These are phyloP conservation scores for Auricularia sp. DNA, from an alignment of 768 basidiomycete genomes.

Conservation along the genomic window DNA sequence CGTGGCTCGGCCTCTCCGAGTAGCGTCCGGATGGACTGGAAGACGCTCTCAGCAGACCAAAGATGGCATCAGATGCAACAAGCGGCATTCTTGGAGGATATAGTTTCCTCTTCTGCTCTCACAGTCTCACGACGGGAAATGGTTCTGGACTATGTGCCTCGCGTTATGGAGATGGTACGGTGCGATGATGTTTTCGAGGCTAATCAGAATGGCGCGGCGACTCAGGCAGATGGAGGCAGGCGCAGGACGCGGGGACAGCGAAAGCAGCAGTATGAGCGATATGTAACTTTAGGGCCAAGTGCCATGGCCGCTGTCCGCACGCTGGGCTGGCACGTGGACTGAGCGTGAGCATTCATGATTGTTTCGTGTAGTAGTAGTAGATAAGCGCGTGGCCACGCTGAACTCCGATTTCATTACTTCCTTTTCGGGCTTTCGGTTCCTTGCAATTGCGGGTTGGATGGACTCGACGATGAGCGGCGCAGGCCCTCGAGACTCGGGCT, in stretches of 20 bases:
- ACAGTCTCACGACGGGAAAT: slow-evolving; percentile 26
- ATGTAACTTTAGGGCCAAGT: slow-evolving; percentile 31
- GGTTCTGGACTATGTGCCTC: slow-evolving; percentile 62
- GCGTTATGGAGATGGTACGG: slow-evolving; percentile 51
- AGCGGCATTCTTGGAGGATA: slow-evolving; percentile 36
- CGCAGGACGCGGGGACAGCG: slow-evolving; percentile 53
- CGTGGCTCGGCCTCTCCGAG: neutral
- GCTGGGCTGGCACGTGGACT: neutral
- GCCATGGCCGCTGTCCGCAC: slow-evolving; percentile 22
- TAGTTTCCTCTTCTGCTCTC: slow-evolving; percentile 26
- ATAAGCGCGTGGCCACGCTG: neutral
- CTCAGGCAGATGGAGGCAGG: slow-evolving; percentile 20
- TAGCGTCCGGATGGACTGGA: neutral
- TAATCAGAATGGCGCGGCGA: slow-evolving; percentile 6
- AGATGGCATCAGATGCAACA: slow-evolving; percentile 30
- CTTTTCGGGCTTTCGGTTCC: neutral
- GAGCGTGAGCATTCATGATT: neutral
- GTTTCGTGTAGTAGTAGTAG: neutral
- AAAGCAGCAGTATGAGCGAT: slow-evolving; percentile 33
- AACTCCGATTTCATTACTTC: neutral
- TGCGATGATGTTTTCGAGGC: slow-evolving; percentile 51
- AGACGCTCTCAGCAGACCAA: neutral
- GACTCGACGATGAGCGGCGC: neutral
- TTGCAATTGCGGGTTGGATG: neutral
- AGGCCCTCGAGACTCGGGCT: neutral